These are phyloP conservation scores for Nakataea oryzae DNA, from an alignment of 2,329 filamentous ascomycete species.

Conservation along the genomic window DNA sequence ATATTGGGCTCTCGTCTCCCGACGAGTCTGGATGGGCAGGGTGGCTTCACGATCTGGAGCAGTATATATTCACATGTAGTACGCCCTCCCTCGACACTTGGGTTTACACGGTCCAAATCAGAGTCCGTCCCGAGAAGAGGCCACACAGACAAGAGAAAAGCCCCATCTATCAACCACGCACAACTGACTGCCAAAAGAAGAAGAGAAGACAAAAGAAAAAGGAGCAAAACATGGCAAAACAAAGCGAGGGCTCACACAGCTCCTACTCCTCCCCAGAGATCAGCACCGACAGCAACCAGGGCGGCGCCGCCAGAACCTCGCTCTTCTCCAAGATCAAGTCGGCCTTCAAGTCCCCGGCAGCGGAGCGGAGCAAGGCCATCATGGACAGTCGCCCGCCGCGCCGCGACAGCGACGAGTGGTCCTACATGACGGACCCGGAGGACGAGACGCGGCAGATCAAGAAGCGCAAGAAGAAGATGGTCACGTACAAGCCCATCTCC, in stretches of 20 bases:
- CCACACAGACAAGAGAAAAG: neutral
- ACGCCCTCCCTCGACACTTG: too few relatives aligned
- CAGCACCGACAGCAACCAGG: neutral
- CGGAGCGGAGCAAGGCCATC: neutral
- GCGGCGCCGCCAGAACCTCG: neutral
- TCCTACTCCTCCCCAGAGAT: neutral
- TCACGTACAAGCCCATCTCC: neutral
- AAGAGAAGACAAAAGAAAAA: neutral
- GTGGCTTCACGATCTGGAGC: neutral
- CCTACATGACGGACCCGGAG: neutral
- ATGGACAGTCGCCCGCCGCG: neutral
- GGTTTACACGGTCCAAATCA: neutral
- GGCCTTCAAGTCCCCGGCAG: neutral
- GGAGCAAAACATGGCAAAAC: neutral
- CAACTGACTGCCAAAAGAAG: neutral
- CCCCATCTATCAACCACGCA: neutral
- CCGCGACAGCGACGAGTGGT: constrained; percentile 3
- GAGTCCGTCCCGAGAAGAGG: neutral
- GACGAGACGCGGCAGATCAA: neutral
- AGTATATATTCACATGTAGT: neutral
- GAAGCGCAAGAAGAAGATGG: constrained; percentile 4
- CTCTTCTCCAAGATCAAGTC: neutral
- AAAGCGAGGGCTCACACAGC: neutral
- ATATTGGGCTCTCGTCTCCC: neutral
- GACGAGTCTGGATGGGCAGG: neutral